Evolutionary conservation across 2,329 filamentous ascomycete genomes (phyloP), one percentile per base, ranked within the genome.

Genomic region (Diaporthe helianthi): DNA sequence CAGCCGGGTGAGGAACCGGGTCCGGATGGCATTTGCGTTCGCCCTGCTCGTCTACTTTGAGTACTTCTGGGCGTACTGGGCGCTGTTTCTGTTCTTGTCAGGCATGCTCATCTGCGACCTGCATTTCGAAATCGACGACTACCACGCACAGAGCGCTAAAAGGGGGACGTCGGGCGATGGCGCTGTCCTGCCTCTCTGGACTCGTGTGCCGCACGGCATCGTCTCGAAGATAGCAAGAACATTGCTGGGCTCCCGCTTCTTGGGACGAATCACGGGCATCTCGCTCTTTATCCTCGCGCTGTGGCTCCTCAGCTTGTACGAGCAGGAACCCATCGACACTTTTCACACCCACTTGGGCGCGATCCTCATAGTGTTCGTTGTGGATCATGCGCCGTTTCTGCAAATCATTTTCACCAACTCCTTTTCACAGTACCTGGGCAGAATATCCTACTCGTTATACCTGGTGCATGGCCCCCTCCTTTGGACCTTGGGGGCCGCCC

Each of bases 41-140:
- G 66, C 58, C 4, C 58, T 77, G 10, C 73, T 73, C 0, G 38
- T 71, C 24, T 79, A 76, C 46, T 74, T 74, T 10, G 55, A 75
- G 19, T 74, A 67, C 65, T 75, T 71, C 49, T 71, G 73, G 19
- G n/a, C 24, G 15, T 74, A 76, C 68, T 79, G 76, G 76, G 71
- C 72, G 5, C 58, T 74, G 4, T 76, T 76, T 19, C 69, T 80
- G 1, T 79, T 80, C 47, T 19, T 78, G 1, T 67, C 72, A 0
- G 78, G 78, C 24, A 78, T 80, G 77, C 67, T 79, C 12, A 44
- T 76, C 24, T 78, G 77, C 52, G 78, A 79, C 47, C 17, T 75
- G 19, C 73, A 73, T 63, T 74, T 78, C 33, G 68, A 71, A 63
- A 36, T 76, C 6, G 72, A 74, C n/a, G 67, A 72, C 12, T n/a